Conservation (phyloP, 2,329 filamentous ascomycete genomes). For the Ophiostoma tasmaniense region DNA sequence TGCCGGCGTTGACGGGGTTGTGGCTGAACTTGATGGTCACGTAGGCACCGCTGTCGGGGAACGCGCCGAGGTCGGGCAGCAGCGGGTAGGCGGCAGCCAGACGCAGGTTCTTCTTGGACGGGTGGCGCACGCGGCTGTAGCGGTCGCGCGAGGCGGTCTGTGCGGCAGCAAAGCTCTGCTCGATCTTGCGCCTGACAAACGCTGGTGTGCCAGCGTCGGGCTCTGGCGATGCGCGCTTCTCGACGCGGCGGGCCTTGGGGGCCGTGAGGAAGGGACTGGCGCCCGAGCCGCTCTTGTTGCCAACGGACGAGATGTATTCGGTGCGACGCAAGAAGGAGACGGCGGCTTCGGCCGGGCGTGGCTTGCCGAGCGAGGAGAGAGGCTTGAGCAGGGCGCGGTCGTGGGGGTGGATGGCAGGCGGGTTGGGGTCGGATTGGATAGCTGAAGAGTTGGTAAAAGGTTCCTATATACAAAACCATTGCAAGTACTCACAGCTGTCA, state of each 20-base stretch:
- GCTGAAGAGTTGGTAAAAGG: constrained; percentile 38
- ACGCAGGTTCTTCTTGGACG: constrained; percentile 48
- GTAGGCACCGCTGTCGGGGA: constrained; percentile 61
- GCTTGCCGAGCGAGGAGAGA: constrained; percentile 76
- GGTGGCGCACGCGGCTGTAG: constrained; percentile 47
- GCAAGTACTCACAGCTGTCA: constrained; percentile 63
- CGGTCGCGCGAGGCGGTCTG: constrained; percentile 49
- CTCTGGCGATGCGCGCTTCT: constrained; percentile 31
- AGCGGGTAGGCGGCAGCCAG: constrained; percentile 53
- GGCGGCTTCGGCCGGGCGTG: constrained; percentile 63
- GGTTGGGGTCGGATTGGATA: constrained; percentile 68
- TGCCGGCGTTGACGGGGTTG: constrained; percentile 48
- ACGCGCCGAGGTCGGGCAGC: constrained; percentile 58
- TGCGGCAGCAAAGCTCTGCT: constrained; percentile 50
- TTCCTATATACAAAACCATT: not conserved
- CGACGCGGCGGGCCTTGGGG: constrained; percentile 29
- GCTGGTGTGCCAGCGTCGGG: constrained; percentile 52
- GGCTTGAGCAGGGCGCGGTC: constrained; percentile 79
- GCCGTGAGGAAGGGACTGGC: constrained; percentile 5
- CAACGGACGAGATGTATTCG: constrained; percentile 75
- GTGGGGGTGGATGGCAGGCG: constrained; percentile 67
- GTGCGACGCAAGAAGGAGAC: constrained; percentile 93
- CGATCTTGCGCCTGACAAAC: constrained; percentile 60
- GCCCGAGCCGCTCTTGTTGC: constrained; percentile 34
- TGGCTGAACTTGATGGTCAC: constrained; percentile 61